Base-by-base conservation (phyloP, 192 early-diverging fungal species). In the Chytriomyces sp. region DNA sequence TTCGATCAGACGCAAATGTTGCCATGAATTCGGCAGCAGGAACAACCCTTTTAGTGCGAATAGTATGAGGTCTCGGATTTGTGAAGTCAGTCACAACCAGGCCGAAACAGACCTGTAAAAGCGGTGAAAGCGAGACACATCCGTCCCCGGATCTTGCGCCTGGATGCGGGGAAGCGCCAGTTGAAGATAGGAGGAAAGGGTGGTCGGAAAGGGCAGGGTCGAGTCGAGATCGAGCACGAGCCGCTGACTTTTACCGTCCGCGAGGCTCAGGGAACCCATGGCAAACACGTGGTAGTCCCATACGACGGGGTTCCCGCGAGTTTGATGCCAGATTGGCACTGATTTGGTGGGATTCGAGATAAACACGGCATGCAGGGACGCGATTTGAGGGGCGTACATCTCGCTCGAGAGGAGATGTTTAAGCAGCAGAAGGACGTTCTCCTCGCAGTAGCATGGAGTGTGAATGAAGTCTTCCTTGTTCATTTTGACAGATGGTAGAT, bases 241-340 rank as follows among this genome's bases (percentile, higher is more conserved):
- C 5, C 25, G 6, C 14, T 34, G 12, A 10, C 14, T 22, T 49
- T 49, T 22, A 22, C 22, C 22, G 1, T 49, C 2, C 44, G 0
- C 14, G 44, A 19, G 14, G 2, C 39, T 6, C 1, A 26, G 19
- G 5, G 4, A 8, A 6, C 31, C 31, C 25, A 64, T 12, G 14
- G 62, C 62, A 64, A 64, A 44, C 28, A 64, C 62, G 28, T 64
- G 62, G 62, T 64, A 64, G 62, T 64, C 62, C 62, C 62, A 64
- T n/a, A 64, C 62, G 39, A 64, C 62, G 1, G 62, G 62, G 39
- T 64, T 44, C 25, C 62, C 62, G 26, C 28, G 17, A 17, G 62
- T 44, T 64, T 64, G 62, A 31, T 44, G 62, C 62, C 62, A 64
- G 19, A 64, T 39, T 17, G 55, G 55, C 10, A 57, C 28, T 8